A percentile compares a stretch with the other conserved stretches of the same genome.
Conservation (phyloP, 208 protist genomes). For the Herpetomonas tarakana region DNA sequence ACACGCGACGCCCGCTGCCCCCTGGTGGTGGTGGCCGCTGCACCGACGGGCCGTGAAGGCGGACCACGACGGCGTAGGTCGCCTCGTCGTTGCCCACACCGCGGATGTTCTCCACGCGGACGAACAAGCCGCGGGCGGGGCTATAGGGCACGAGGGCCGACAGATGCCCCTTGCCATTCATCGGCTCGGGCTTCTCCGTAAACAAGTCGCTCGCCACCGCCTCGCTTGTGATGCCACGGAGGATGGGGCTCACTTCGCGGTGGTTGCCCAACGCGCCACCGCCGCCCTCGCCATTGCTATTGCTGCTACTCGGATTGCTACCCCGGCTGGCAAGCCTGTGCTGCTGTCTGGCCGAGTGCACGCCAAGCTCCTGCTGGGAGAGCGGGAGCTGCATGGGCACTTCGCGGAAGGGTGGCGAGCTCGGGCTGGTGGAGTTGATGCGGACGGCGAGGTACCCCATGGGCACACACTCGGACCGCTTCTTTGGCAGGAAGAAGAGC, state of each 20-base stretch:
- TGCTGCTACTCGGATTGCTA: neutral
- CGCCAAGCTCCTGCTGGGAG: slow-evolving; percentile 43
- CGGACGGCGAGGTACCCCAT: slow-evolving; percentile 61
- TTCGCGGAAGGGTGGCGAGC: slow-evolving; percentile 39
- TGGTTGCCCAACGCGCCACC: slow-evolving; percentile 6
- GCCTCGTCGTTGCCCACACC: slow-evolving; percentile 43
- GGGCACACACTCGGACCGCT: slow-evolving; percentile 39
- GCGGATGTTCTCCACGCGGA: slow-evolving; percentile 47
- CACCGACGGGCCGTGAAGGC: slow-evolving; percentile 20
- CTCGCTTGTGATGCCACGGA: slow-evolving; percentile 13
- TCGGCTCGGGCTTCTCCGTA: slow-evolving; percentile 9
- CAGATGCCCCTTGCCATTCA: slow-evolving; percentile 30
- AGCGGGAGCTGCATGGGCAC: slow-evolving; percentile 40
- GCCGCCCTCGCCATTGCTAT: too few relatives aligned
- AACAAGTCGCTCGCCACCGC: slow-evolving; percentile 35
- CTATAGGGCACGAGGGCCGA: slow-evolving; percentile 40
- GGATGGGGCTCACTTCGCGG: slow-evolving; percentile 4
- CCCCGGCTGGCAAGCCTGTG: slow-evolving; percentile 3
- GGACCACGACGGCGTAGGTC: slow-evolving; percentile 38
- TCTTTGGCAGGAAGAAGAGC: slow-evolving; percentile 26
- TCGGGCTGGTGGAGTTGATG: slow-evolving; percentile 28
- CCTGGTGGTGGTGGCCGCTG: neutral
- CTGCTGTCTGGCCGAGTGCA: slow-evolving; percentile 25
- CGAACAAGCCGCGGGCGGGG: slow-evolving; percentile 48
- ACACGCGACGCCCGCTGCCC: slow-evolving; percentile 12